Conservation (phyloP, 768 basidiomycete genomes). For the Terana coerulea region DNA sequence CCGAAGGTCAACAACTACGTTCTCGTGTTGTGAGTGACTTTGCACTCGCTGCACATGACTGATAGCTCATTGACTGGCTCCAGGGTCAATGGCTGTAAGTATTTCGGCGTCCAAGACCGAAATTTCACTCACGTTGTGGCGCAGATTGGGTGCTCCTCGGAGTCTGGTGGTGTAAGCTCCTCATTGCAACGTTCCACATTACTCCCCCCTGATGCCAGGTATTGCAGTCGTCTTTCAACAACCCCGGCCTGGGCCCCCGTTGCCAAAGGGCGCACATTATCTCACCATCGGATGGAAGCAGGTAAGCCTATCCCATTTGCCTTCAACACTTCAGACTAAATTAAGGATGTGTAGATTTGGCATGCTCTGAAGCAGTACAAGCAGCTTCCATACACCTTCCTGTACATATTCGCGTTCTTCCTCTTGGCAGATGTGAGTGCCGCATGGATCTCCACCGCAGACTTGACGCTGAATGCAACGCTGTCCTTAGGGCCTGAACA, state of each 20-base stretch:
- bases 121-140: slow-evolving; percentile 20
- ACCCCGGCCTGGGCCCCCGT: slow-evolving; percentile 74
- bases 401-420: slow-evolving; percentile 74
- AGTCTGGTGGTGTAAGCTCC: slow-evolving; percentile 80
- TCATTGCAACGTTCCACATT: not conserved
- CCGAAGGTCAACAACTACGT: slow-evolving; percentile 72
- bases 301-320: slow-evolving; percentile 31
- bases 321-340: too few species aligned
- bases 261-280: slow-evolving; percentile 76
- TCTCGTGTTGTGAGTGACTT: slow-evolving; percentile 53
- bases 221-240: slow-evolving; percentile 84
- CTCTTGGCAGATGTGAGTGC: slow-evolving; percentile 72
- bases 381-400: slow-evolving; percentile 76
- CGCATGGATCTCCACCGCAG: too few species aligned
- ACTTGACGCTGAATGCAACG: too few species aligned
- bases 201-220: too few species aligned
- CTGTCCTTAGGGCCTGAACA: slow-evolving; percentile 76
- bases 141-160: slow-evolving; percentile 69
- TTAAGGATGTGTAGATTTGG: too few species aligned
- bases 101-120: not conserved
- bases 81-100: slow-evolving; percentile 13
- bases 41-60: not conserved
- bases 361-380: slow-evolving; percentile 70
- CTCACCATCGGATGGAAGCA: slow-evolving; percentile 86
- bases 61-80: not conserved